These are phyloP conservation scores for Pythium phragmitis DNA, from an alignment of 352 stramenopile species.

Conservation along the genomic window DNA sequence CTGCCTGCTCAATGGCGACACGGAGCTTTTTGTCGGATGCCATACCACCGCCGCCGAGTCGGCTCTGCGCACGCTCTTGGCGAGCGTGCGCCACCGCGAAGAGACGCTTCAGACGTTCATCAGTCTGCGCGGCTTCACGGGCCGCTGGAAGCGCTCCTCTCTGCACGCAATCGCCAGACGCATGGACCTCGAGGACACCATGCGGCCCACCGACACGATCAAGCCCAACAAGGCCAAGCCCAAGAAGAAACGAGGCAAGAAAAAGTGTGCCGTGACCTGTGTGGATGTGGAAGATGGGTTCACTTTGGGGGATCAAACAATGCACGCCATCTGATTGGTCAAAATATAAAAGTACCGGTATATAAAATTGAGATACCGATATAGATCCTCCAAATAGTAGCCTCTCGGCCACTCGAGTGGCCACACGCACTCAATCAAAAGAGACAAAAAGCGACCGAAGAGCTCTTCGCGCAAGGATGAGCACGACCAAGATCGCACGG, in stretches of 20 bases:
- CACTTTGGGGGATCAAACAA: background rate
- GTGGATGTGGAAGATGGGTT: conserved; percentile 2
- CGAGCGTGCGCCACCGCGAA: conserved; percentile 9
- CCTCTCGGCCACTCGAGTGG: background rate
- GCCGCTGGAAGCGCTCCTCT: conserved; percentile 17
- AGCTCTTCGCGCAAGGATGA: conserved; percentile 23
- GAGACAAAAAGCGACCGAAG: background rate
- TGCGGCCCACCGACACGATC: background rate
- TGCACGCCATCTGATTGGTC: background rate
- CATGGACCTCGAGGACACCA: conserved; percentile 11
- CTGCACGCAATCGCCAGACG: conserved; percentile 7
- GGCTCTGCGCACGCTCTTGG: background rate
- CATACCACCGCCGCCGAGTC: background rate
- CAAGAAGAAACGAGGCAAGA: conserved; percentile 5
- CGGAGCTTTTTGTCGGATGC: conserved; percentile 9
- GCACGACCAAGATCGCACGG: conserved; percentile 81
- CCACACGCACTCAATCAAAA: background rate
- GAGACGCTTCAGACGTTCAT: conserved; percentile 9
- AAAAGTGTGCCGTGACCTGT: background rate
- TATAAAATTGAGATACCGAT: background rate
- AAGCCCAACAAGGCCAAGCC: background rate
- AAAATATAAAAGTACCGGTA: conserved; percentile 12
- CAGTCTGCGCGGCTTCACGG: conserved; percentile 1
- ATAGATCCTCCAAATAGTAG: conserved; percentile 5
- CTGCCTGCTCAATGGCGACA: conserved; percentile 17